Base-by-base conservation (phyloP, 169 alveolate species). In the Amoebophrya sp. region DNA sequence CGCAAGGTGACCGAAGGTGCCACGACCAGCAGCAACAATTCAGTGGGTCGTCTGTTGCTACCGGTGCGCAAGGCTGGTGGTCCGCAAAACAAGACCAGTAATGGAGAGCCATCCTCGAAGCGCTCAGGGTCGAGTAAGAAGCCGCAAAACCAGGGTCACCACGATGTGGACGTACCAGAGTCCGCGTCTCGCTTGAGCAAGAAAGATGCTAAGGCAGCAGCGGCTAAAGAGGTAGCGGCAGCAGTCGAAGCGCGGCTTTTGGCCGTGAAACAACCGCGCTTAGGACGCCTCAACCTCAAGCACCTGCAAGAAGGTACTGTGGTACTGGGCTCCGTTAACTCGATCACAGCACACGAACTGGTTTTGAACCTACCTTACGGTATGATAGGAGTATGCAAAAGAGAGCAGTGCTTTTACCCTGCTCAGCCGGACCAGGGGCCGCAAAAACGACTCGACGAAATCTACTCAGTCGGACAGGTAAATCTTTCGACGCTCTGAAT, bases 391-490 rank as follows among this genome's bases (percentile, higher is more conserved):
- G 83, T 65, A 0, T 65, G 83, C 83, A 65, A 65, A 65, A 65
- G 33, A 65, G 83, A 65, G 38, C 83, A 65, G 83, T 65, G 83
- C 83, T 65, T 47, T 47, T 47, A n/a, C n/a, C n/a, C n/a, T n/a
- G n/a, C n/a, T n/a, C 65, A 18, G 65, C 65, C 6, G 65, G n/a
- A 29, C 39, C 1, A 65, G 83, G 26, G 83, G 83, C 12, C 33
- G 26, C 10, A 1, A 18, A 65, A 1, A 29, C 12, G 83, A 26
- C 26, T 65, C 33, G 83, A 65, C 26, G 33, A 65, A 65, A 10
- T 65, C 83, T 65, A 12, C 83, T 0, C 39, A 6, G 83, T 65
- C 39, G 83, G 83, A 26, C 83, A 65, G 83, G 83, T 65, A 65
- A 12, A 47, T n/a, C n/a, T n/a, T n/a, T n/a, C n/a, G n/a, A n/a